Percentiles rank a stretch among this genome's conserved stretches.
Conservation (phyloP, 768 basidiomycete genomes). For the Suillus hirtellus region DNA sequence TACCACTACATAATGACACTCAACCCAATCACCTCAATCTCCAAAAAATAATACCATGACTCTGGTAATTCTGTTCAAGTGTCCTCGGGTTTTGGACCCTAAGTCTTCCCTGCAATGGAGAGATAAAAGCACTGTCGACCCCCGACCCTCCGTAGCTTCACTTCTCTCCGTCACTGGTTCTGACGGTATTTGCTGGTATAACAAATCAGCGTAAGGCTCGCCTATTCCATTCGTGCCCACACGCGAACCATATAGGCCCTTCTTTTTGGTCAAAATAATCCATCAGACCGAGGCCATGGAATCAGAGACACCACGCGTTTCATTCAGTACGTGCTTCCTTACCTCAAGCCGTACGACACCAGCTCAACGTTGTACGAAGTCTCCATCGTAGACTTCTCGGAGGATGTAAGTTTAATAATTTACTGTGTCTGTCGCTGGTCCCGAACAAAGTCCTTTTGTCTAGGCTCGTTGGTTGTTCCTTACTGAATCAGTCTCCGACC, state of each 20-base stretch:
- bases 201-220: background rate
- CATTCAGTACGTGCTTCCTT: conserved; percentile 63
- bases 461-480: conserved; percentile 70
- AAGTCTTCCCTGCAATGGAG: background rate
- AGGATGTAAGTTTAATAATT: conserved; percentile 48
- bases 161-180: background rate
- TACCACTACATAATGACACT: conserved; percentile 3
- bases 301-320: conserved; percentile 57
- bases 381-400: conserved; percentile 79
- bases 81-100: conserved; percentile 3
- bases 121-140: background rate
- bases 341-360: conserved; percentile 1
- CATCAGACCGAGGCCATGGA: conserved; percentile 35
- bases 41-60: conserved; percentile 8
- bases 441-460: conserved; percentile 13
- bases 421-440: background rate
- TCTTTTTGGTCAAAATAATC: background rate
- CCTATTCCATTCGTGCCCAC: background rate
- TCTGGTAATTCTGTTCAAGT: conserved; percentile 9
- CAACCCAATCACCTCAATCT: conserved; percentile 4
- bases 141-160: background rate
- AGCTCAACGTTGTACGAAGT: conserved; percentile 42
- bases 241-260: background rate
- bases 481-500: conserved; percentile 64
- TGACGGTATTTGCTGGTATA: background rate